Conservation (phyloP, 371 early-diverging fungal species). For the Mortierella sp. region DNA sequence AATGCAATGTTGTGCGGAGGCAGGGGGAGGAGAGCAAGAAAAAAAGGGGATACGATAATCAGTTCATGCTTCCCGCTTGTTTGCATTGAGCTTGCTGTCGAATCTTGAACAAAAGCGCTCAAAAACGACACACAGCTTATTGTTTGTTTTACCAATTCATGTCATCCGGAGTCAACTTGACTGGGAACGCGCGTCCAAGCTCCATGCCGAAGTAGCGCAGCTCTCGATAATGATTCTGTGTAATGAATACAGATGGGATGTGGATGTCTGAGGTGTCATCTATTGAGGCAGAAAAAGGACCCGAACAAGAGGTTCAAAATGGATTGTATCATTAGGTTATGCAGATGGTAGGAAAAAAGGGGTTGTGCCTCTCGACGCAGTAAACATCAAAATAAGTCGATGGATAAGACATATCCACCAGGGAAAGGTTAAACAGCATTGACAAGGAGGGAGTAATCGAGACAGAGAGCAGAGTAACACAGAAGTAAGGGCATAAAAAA, state of each 20-base stretch:
- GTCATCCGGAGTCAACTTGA: conserved; percentile 60
- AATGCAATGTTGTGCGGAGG: not conserved
- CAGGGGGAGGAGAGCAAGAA: not conserved
- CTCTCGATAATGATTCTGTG: conserved; percentile 73
- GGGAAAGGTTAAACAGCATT: not conserved
- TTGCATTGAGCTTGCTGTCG: not conserved
- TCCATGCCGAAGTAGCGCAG: conserved; percentile 61
- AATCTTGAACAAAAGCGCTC: not conserved
- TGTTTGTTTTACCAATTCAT: conserved; percentile 51
- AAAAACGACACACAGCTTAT: not conserved
- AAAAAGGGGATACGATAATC: not conserved
- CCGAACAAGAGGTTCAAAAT: not conserved
- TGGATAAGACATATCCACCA: not conserved
- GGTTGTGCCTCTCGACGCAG: conserved; percentile 2
- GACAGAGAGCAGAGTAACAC: not conserved
- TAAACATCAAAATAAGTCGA: not conserved
- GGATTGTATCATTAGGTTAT: not conserved
- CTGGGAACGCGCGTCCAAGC: conserved; percentile 61
- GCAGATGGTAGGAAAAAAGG: not conserved
- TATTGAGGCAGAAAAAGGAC: conserved; percentile 32
- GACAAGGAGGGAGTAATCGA: not conserved
- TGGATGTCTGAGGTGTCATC: conserved; percentile 82
- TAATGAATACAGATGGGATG: conserved; percentile 84
- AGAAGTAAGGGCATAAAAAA: not conserved
- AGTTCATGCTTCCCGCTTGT: not conserved